These are phyloP conservation scores for Saccharomycopsis sp. DNA, from an alignment of 805 yeast genomes.

Conservation along the genomic window DNA sequence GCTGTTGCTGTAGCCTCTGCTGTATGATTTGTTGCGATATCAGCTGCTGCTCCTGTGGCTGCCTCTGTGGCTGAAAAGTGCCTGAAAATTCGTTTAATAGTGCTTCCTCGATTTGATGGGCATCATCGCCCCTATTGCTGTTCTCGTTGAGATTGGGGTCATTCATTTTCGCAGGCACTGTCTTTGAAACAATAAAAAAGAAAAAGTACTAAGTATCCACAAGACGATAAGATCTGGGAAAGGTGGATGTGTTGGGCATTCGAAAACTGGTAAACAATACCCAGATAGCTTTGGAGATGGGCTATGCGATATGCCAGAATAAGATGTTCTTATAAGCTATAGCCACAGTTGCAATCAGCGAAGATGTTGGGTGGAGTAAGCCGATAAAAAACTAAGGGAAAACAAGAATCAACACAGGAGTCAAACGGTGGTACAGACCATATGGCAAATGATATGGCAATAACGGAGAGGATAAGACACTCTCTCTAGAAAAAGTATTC, in stretches of 20 bases:
- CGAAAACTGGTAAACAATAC: no score
- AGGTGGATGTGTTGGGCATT: no score
- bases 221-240: no score
- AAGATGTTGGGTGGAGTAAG: no score
- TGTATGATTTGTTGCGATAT: slow-evolving; percentile 19
- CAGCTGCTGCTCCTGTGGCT: slow-evolving; percentile 13
- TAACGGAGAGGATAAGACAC: neutral
- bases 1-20: slow-evolving; percentile 7
- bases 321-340: no score
- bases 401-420: no score
- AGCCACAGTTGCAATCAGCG: no score
- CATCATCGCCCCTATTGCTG: slow-evolving; percentile 14
- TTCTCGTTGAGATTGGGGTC: slow-evolving; percentile 14
- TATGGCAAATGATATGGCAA: neutral
- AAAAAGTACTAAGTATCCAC: no score
- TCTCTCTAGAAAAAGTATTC: no score
- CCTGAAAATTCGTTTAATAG: slow-evolving; percentile 13
- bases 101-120: slow-evolving; percentile 17
- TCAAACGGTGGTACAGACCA: no score
- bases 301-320: neutral
- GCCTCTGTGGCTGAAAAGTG: slow-evolving; percentile 12
- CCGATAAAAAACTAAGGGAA: neutral
- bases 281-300: no score
- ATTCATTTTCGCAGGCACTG: slow-evolving; percentile 9
- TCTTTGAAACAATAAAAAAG: slow-evolving; percentile 5